These are phyloP conservation scores for Crucihimalaya himalaica DNA, from an alignment of 345 rosid species.

Conservation along the genomic window DNA sequence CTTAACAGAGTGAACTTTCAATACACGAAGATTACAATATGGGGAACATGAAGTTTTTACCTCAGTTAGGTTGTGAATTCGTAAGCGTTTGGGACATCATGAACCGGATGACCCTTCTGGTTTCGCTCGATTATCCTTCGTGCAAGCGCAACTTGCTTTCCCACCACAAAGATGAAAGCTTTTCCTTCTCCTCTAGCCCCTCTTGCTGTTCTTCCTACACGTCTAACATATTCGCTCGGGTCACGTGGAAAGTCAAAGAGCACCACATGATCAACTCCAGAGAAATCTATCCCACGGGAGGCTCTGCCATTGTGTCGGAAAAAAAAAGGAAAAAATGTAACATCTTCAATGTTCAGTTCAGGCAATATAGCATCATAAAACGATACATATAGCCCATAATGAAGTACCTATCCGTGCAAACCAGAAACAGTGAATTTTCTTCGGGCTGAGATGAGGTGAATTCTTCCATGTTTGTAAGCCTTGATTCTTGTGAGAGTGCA, in stretches of 20 bases:
- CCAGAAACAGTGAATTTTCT: slow-evolving; percentile 59
- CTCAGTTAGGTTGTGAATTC: slow-evolving; percentile 46
- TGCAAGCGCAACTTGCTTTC: slow-evolving; percentile 84
- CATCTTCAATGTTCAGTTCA: slow-evolving; percentile 10
- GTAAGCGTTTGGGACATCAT: slow-evolving; percentile 84
- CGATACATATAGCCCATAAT: background rate
- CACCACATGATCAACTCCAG: slow-evolving; percentile 77
- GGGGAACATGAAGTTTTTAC: background rate
- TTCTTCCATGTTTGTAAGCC: slow-evolving; percentile 76
- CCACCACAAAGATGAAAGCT: slow-evolving; percentile 84
- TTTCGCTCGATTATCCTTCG: slow-evolving; percentile 72
- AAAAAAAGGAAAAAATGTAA: too few species aligned
- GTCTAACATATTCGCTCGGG: slow-evolving; percentile 91
- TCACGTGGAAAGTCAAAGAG: slow-evolving; percentile 90
- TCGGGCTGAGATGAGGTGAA: slow-evolving; percentile 52
- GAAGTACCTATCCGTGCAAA: slow-evolving; percentile 83
- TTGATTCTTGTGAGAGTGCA: slow-evolving; percentile 69
- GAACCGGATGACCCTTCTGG: slow-evolving; percentile 83
- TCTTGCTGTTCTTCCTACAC: slow-evolving; percentile 96
- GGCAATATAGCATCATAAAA: background rate
- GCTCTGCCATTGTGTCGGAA: slow-evolving; percentile 57
- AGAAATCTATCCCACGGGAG: slow-evolving; percentile 84
- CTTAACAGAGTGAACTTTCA: background rate
- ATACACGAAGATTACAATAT: background rate
- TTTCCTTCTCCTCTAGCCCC: slow-evolving; percentile 88